Evolutionary conservation across 2,329 filamentous ascomycete species (phyloP).

Genomic region (Exophiala aquamarina): DNA sequence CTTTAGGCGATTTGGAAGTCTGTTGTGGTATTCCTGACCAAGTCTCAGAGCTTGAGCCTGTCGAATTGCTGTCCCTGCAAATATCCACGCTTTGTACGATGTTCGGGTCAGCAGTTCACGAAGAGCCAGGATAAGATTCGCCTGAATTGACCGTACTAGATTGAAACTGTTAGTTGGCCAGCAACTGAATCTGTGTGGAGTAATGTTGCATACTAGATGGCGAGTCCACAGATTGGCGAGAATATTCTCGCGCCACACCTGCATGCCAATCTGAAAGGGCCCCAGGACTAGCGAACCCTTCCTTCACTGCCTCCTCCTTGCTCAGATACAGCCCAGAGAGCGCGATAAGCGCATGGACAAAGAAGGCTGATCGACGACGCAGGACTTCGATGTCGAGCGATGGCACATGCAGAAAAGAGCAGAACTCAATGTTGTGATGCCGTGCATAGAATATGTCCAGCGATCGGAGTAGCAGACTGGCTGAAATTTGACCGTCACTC

Average conservation of each 20-base stretch:
- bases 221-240: not conserved
- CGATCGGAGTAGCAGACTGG: not conserved
- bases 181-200: no score
- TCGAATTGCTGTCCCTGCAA: not conserved
- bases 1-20: not conserved
- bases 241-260: not conserved
- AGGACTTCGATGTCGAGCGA: not conserved
- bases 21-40: not conserved
- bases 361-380: slow-evolving; percentile 1
- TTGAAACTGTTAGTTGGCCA: not conserved
- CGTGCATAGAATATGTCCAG: slow-evolving; percentile 4
- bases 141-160: slow-evolving; percentile 1
- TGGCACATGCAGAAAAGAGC: slow-evolving; percentile 1
- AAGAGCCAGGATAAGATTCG: not conserved
- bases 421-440: slow-evolving; percentile 2
- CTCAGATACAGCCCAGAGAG: slow-evolving; percentile 2
- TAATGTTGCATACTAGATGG: not conserved
- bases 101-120: not conserved
- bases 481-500: not conserved
- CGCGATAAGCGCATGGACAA: slow-evolving; percentile 4
- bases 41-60: slow-evolving; percentile 1
- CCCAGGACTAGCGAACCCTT: slow-evolving; percentile 1
- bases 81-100: slow-evolving; percentile 1
- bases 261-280: not conserved
- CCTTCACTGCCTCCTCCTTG: not conserved